These are phyloP conservation scores for Lolium multiflorum DNA, from an alignment of 176 grass and related monocot genomes.

Conservation along the genomic window DNA sequence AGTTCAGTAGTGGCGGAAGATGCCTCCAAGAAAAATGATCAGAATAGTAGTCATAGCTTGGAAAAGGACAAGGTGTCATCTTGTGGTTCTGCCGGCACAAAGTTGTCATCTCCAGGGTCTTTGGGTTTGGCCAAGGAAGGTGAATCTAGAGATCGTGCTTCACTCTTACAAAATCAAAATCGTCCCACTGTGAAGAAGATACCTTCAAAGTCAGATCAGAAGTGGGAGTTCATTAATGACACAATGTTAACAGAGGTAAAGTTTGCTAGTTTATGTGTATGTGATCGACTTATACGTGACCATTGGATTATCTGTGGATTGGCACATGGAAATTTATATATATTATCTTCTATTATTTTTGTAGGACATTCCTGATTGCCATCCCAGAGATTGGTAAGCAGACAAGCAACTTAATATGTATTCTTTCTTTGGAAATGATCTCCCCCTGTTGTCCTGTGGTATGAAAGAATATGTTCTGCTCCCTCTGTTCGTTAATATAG, in stretches of 20 bases:
- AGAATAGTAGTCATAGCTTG: constrained; percentile 43
- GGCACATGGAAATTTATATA: constrained; percentile 9
- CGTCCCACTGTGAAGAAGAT: constrained; percentile 27
- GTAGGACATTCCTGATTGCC: constrained; percentile 51
- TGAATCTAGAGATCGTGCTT: constrained; percentile 51
- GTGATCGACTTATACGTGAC: constrained; percentile 32
- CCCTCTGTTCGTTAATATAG: no score
- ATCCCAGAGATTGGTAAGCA: constrained; percentile 73
- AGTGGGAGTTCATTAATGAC: constrained; percentile 58
- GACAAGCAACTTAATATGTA: not conserved
- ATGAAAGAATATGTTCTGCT: constrained; percentile 19
- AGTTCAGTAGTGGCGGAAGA: constrained; percentile 19
- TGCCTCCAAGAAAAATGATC: constrained; percentile 54
- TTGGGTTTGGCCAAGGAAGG: constrained; percentile 53
- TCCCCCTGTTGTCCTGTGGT: not conserved
- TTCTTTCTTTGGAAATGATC: constrained; percentile 15
- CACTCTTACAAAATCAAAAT: constrained; percentile 55
- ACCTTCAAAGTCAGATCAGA: constrained; percentile 42
- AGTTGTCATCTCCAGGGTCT: constrained; percentile 56
- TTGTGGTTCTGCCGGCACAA: constrained; percentile 79
- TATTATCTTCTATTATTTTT: constrained; percentile 38
- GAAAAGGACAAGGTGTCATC: constrained; percentile 80
- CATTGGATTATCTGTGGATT: constrained; percentile 33
- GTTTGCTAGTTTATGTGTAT: constrained; percentile 26
- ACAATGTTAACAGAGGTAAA: constrained; percentile 49